phyloP scores from a whole-genome alignment of 441 rosid species.

The Brassica hybrid region DNA sequence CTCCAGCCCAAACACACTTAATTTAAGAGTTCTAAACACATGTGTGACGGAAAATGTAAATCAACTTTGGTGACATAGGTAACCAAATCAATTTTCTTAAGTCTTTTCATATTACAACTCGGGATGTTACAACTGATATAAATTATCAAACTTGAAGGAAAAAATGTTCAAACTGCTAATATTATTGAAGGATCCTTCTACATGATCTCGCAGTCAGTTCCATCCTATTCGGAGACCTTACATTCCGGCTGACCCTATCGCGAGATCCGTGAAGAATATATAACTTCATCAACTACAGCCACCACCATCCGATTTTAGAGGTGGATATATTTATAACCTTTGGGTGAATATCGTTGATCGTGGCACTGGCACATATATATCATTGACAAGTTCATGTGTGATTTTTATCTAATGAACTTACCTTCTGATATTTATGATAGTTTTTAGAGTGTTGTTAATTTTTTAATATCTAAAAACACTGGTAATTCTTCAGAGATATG shows the following conservation, averaged over 20 bases:
- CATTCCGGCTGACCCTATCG: neutral
- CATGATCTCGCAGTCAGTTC: neutral
- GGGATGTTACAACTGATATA: too few species aligned
- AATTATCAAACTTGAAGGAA: neutral
- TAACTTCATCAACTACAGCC: neutral
- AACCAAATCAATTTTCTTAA: too few species aligned
- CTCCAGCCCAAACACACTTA: too few species aligned
- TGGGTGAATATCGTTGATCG: conserved; percentile 2
- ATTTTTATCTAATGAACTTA: neutral
- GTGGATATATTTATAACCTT: neutral
- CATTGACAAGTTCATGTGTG: neutral
- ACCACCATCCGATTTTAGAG: neutral
- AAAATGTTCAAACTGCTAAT: neutral
- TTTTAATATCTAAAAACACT: neutral
- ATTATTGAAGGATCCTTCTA: neutral
- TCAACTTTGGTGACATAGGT: too few species aligned
- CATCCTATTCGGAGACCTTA: neutral
- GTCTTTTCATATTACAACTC: too few species aligned
- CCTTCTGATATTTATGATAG: neutral
- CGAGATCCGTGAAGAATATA: neutral
- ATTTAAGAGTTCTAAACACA: too few species aligned
- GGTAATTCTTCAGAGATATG: neutral
- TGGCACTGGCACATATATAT: neutral
- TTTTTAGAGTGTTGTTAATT: neutral
- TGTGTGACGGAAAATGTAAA: too few species aligned